Base-by-base conservation (phyloP, 805 yeast species). In the Kazachstania taianensis region DNA sequence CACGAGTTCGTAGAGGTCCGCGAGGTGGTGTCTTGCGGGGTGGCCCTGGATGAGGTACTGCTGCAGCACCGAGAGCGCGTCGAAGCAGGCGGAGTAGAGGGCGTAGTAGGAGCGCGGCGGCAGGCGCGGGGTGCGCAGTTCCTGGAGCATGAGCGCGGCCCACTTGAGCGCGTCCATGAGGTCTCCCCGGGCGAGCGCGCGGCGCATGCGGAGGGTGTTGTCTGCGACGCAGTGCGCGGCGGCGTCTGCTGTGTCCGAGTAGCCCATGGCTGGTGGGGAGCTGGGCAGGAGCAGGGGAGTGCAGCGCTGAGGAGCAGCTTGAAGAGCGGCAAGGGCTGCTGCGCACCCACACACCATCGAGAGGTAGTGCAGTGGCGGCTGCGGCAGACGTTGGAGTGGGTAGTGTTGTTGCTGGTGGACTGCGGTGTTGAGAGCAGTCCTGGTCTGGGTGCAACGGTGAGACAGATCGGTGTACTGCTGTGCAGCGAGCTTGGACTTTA, bases 81-180 rank as follows among this genome's bases (percentile, higher is more conserved):
- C 97, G 50, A 78, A 87, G 2, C 81, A 78, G 32, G 80, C 66
- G 43, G 82, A 80, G 62, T 89, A 92, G 30, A 92, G 62, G 58
- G 87, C 97, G 57, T 92, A 92, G 57, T 92, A 92, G 67, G 92
- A 92, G 57, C 83, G 87, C 0, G 98, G 96, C 2, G 84, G 69
- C 40, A 85, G 65, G 32, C 67, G 42, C 33, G 79, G 74, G 3
- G 89, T 81, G 37, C 96, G 68, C 36, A 89, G 63, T 59, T 87
- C 96, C 23, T 78, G 75, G 37, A 92, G 66, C 63, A 86, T 75
- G 20, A 78, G 74, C 22, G 94, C 75, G 23, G 94, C 84, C 53
- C 86, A 92, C 49, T 85, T 83, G 39, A 92, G 61, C 2, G 96
- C 94, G 52, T 80, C 94, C 75, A 89, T 78, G 36, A 89, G 68